Evolutionary conservation across 129 eudicot genomes (phyloP).

Genomic region (Chrysanthemum seticuspe): DNA sequence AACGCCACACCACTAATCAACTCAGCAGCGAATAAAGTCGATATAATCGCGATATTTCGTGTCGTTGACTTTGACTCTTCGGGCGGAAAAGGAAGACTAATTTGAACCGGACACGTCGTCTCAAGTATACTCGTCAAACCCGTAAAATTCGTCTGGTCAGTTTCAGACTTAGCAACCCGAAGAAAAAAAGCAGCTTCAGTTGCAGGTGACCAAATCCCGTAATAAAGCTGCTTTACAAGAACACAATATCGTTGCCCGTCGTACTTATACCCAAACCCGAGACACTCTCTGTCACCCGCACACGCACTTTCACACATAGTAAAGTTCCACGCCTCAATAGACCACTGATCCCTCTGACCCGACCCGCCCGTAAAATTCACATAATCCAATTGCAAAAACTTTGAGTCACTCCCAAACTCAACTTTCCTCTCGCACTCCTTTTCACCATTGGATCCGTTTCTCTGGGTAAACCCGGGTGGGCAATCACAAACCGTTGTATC

Average conservation of each 20-base stretch:
- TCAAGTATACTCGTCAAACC: constrained; percentile 64
- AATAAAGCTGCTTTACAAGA: constrained; percentile 38
- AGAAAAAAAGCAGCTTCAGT: constrained; percentile 53
- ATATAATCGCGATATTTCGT: constrained; percentile 66
- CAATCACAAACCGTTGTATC: constrained; percentile 56
- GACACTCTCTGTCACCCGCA: constrained; percentile 36
- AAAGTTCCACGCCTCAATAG: constrained; percentile 28
- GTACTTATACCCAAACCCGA: constrained; percentile 66
- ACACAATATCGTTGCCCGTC: constrained; percentile 59
- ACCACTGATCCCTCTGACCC: constrained; percentile 15
- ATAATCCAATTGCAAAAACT: constrained; percentile 68
- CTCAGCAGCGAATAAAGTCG: constrained; percentile 72
- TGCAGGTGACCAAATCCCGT: constrained; percentile 80
- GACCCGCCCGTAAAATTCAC: constrained; percentile 65
- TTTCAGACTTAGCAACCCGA: constrained; percentile 55
- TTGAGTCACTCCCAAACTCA: constrained; percentile 21
- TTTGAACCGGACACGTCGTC: constrained; percentile 63
- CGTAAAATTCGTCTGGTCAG: constrained; percentile 42
- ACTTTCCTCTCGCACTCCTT: constrained; percentile 35
- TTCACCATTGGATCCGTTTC: constrained; percentile 6
- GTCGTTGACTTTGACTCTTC: constrained; percentile 59
- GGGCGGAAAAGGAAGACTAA: constrained; percentile 75
- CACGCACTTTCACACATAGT: constrained; percentile 51
- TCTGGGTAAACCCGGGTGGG: constrained; percentile 63
- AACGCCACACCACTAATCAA: constrained; percentile 74